These are phyloP conservation scores for Artemisia tridentata DNA, from an alignment of 129 eudicot species.

Conservation along the genomic window DNA sequence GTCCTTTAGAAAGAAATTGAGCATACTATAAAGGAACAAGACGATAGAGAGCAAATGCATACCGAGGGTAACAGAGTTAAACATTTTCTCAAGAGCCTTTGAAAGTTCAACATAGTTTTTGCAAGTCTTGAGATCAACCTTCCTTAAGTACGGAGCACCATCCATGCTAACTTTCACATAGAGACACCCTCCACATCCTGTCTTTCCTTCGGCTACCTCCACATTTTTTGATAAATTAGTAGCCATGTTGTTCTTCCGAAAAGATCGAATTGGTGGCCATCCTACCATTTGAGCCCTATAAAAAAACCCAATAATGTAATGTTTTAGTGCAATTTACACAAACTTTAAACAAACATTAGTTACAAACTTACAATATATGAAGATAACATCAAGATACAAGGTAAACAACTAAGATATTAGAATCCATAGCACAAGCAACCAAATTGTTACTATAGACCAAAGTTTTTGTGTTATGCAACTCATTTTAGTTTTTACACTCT, in stretches of 20 bases:
- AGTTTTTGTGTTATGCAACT: neutral
- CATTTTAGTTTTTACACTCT: neutral
- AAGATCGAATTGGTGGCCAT: slow-evolving; percentile 98
- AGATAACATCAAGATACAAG: neutral
- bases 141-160: slow-evolving; percentile 95
- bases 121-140: slow-evolving; percentile 83
- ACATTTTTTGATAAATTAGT: slow-evolving; percentile 50
- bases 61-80: slow-evolving; percentile 83
- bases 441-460: neutral
- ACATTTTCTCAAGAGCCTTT: slow-evolving; percentile 88
- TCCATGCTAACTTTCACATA: slow-evolving; percentile 99
- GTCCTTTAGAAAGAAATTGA: too few relatives aligned
- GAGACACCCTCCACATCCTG: slow-evolving; percentile 49
- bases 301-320: slow-evolving; percentile 4
- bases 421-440: neutral
- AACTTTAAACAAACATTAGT: neutral
- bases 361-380: neutral
- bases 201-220: slow-evolving; percentile 33
- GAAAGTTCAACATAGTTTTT: slow-evolving; percentile 67
- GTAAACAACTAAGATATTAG: neutral
- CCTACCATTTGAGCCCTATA: slow-evolving; percentile 89
- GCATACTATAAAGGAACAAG: neutral
- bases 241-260: slow-evolving; percentile 86
- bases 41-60: slow-evolving; percentile 15
- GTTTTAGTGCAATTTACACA: slow-evolving; percentile 18